A percentile compares a stretch with the other conserved stretches of the same genome.
Conservation (phyloP, 225 moss, liverwort and hornwort genomes). For the Polytrichum commune region DNA sequence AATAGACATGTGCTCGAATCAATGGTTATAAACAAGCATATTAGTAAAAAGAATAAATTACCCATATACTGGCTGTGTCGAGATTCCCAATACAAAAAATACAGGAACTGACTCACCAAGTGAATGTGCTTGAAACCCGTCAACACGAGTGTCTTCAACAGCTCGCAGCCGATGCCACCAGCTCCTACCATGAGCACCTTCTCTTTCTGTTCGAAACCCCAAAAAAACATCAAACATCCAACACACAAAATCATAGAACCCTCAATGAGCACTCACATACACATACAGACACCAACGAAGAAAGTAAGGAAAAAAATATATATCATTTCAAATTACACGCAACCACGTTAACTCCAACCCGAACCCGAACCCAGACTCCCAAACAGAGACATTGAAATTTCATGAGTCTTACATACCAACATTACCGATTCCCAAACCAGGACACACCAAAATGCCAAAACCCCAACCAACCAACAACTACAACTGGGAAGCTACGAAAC, state of each 20-base stretch:
- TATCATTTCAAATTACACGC: conserved; percentile 5
- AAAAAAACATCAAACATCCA: conserved; percentile 15
- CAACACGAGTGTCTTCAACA: conserved; percentile 90
- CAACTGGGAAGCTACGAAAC: background rate
- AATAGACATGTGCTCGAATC: too few relatives aligned
- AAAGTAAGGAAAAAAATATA: conserved; percentile 1
- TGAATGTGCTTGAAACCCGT: conserved; percentile 98
- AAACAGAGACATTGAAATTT: background rate
- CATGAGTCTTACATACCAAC: background rate
- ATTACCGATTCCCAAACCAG: background rate
- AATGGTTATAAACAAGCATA: too few relatives aligned
- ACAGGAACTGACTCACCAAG: conserved; percentile 45
- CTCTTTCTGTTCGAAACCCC: conserved; percentile 41
- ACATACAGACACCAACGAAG: background rate
- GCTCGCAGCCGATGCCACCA: conserved; percentile 98
- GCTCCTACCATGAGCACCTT: conserved; percentile 99
- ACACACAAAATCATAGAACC: too few relatives aligned
- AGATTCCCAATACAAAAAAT: too few relatives aligned
- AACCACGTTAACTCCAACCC: background rate
- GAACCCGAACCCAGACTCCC: background rate
- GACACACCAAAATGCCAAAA: background rate
- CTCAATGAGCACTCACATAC: background rate
- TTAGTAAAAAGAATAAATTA: too few relatives aligned
- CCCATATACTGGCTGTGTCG: too few relatives aligned
- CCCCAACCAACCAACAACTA: background rate